These are phyloP conservation scores for Rhizopus delemar DNA, from an alignment of 371 early-diverging fungal species.

Conservation along the genomic window DNA sequence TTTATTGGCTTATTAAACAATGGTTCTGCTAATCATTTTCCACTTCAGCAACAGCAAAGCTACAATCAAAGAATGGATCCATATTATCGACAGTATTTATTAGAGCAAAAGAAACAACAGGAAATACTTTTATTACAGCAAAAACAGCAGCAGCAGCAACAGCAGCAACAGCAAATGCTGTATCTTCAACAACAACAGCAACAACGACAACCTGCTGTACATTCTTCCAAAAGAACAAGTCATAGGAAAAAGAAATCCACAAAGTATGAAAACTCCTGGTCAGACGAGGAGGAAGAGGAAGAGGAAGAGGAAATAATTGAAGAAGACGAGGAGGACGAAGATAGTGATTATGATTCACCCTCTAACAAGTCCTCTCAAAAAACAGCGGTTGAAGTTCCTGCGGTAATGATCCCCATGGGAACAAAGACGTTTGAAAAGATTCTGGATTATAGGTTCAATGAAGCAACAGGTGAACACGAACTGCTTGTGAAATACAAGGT, in stretches of 20 bases:
- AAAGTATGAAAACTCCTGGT: slow-evolving; percentile 15
- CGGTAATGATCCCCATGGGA: slow-evolving; percentile 67
- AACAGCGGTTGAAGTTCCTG: slow-evolving; percentile 38
- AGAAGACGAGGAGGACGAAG: slow-evolving; percentile 10
- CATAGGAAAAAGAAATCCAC: slow-evolving; percentile 16
- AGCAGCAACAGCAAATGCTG: slow-evolving; percentile 18
- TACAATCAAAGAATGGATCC: slow-evolving; percentile 10
- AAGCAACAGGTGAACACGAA: slow-evolving; percentile 33
- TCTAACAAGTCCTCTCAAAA: background rate
- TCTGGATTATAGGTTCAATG: slow-evolving; percentile 53
- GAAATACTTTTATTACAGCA: slow-evolving; percentile 9
- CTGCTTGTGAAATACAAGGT: slow-evolving; percentile 74
- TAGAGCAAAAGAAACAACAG: slow-evolving; percentile 5
- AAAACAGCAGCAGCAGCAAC: slow-evolving; percentile 22
- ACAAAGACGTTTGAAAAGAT: slow-evolving; percentile 59
- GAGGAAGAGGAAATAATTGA: slow-evolving; percentile 5
- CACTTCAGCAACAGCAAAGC: slow-evolving; percentile 1
- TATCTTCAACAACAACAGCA: slow-evolving; percentile 2
- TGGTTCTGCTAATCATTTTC: background rate
- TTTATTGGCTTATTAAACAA: slow-evolving; percentile 2
- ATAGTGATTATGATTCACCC: slow-evolving; percentile 11
- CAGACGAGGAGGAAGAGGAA: slow-evolving; percentile 30
- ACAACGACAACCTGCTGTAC: slow-evolving; percentile 4
- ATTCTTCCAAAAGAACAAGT: slow-evolving; percentile 7
- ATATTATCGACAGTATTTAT: slow-evolving; percentile 2